Percentiles rank a stretch among this genome's conserved stretches.
Conservation (phyloP, 2,329 filamentous ascomycete genomes). For the Colletotrichum sp. region DNA sequence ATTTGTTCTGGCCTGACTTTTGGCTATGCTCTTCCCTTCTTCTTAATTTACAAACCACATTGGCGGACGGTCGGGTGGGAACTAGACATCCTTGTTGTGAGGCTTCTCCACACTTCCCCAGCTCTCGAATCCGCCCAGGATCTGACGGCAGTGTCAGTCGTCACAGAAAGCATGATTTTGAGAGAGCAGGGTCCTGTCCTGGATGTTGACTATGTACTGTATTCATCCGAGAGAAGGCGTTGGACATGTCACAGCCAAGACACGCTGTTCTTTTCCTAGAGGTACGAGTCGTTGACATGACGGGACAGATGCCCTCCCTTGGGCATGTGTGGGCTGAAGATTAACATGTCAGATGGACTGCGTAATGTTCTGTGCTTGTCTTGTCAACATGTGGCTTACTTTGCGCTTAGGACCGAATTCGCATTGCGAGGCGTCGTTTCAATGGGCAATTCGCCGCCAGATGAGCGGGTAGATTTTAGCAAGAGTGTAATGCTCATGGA, state of each 20-base stretch:
- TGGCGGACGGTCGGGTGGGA: background rate
- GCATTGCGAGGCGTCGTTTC: constrained; percentile 1
- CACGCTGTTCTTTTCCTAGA: background rate
- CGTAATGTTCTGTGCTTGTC: background rate
- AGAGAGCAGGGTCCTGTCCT: background rate
- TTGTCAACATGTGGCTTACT: background rate
- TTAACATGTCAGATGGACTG: background rate
- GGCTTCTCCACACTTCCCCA: background rate
- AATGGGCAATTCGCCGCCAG: background rate
- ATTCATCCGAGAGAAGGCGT: background rate
- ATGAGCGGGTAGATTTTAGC: background rate
- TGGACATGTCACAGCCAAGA: background rate
- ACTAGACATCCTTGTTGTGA: background rate
- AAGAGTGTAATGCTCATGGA: constrained; percentile 2
- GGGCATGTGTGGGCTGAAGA: background rate
- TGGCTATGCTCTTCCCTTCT: background rate
- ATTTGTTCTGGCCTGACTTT: background rate
- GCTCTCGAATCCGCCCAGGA: background rate
- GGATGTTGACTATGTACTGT: background rate
- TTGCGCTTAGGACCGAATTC: constrained; percentile 1
- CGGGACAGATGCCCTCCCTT: background rate
- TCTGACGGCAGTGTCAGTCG: background rate
- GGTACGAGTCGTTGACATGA: background rate
- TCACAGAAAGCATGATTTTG: background rate
- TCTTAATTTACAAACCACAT: background rate